Percentiles rank a stretch among this genome's conserved stretches.
phyloP scores from a whole-genome alignment of 768 basidiomycete genomes.

The Lyophyllum shimeji region DNA sequence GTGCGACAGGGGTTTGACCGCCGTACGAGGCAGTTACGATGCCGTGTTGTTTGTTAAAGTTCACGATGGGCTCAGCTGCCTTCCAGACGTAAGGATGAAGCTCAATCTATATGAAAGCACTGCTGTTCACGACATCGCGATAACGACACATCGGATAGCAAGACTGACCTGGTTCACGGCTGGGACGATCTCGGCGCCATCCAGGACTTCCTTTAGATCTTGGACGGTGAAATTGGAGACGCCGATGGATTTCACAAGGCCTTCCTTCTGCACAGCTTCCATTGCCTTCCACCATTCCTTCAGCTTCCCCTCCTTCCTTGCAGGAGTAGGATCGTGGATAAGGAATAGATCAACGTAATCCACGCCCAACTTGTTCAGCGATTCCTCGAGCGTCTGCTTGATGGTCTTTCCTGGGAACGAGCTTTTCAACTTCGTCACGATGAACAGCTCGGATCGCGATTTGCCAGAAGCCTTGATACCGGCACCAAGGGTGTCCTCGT shows the following conservation, averaged over 20 bases:
- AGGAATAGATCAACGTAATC: constrained; percentile 65
- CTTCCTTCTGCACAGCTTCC: constrained; percentile 52
- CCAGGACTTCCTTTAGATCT: constrained; percentile 52
- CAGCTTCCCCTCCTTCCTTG: constrained; percentile 38
- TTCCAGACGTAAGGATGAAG: constrained; percentile 74
- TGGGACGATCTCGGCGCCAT: constrained; percentile 51
- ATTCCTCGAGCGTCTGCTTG: constrained; percentile 46
- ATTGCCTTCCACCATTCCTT: constrained; percentile 58
- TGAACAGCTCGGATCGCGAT: constrained; percentile 53
- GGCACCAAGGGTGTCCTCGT: constrained; percentile 52
- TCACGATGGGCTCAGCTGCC: constrained; percentile 53
- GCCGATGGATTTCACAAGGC: constrained; percentile 57
- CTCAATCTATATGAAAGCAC: constrained; percentile 45
- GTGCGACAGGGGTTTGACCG: constrained; percentile 46
- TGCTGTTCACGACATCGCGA: not conserved
- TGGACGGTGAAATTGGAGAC: constrained; percentile 67
- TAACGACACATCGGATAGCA: not conserved
- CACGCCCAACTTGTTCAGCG: constrained; percentile 50
- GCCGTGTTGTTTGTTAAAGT: constrained; percentile 51
- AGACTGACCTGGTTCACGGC: constrained; percentile 65
- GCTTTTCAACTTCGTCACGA: constrained; percentile 58
- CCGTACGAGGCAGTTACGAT: constrained; percentile 71
- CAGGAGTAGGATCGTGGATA: constrained; percentile 48
- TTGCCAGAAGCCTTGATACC: constrained; percentile 52
- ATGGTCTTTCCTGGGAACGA: constrained; percentile 45